Conservation (phyloP, 345 rosid species). For the Draba incana region DNA sequence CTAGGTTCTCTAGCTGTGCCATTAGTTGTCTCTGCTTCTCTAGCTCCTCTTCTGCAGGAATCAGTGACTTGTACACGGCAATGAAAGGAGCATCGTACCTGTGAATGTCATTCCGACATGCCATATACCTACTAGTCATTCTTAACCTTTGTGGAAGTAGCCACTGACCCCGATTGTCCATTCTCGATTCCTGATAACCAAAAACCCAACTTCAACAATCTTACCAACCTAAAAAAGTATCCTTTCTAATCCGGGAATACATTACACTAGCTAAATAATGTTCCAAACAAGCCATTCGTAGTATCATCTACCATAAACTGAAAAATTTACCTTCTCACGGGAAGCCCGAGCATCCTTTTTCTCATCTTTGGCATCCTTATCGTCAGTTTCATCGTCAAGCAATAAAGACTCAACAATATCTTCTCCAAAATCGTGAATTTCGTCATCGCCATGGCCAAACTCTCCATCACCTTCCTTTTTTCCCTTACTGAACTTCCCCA, state of each 20-base stretch:
- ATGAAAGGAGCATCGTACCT: conserved; percentile 59
- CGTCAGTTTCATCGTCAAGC: conserved; percentile 57
- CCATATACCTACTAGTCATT: conserved; percentile 47
- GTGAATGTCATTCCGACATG: conserved; percentile 70
- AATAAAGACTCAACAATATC: conserved; percentile 57
- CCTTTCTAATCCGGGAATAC: conserved; percentile 9
- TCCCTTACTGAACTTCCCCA: conserved; percentile 27
- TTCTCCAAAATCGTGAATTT: conserved; percentile 56
- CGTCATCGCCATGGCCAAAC: conserved; percentile 31
- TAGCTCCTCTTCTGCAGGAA: conserved; percentile 82
- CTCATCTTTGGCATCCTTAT: conserved; percentile 51
- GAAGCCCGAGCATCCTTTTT: conserved; percentile 37
- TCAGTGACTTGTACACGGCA: conserved; percentile 68
- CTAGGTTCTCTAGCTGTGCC: conserved; percentile 66
- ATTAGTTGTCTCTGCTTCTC: conserved; percentile 80
- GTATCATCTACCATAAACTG: background rate
- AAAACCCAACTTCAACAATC: conserved; percentile 14
- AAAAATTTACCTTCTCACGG: conserved; percentile 51
- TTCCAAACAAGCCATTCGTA: conserved; percentile 5
- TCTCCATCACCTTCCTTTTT: conserved; percentile 31
- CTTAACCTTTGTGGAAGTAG: conserved; percentile 76
- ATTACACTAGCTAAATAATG: background rate
- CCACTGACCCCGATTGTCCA: conserved; percentile 71
- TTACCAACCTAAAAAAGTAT: conserved; percentile 1
- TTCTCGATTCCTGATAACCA: conserved; percentile 72